Evolutionary conservation across 2,329 filamentous ascomycete genomes (phyloP).

Genomic region (Aspergillus sp.): DNA sequence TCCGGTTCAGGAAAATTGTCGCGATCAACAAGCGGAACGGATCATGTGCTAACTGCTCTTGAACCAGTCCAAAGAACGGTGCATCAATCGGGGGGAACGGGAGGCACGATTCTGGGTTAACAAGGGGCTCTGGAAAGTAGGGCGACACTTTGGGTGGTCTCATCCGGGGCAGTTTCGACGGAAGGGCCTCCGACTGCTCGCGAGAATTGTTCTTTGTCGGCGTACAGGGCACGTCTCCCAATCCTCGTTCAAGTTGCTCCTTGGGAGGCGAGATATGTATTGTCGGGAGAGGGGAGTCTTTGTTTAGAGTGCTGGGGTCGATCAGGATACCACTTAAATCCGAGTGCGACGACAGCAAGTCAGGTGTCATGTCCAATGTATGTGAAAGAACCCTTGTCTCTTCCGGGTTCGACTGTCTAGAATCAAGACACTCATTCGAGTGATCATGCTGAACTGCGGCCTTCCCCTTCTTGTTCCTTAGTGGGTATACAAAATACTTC

Average conservation of each 20-base stretch:
- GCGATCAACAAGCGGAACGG: slow-evolving; percentile 81
- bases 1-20: slow-evolving; percentile 82
- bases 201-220: slow-evolving; percentile 6
- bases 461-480: not conserved
- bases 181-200: slow-evolving; percentile 8
- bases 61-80: slow-evolving; percentile 72
- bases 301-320: slow-evolving; percentile 22
- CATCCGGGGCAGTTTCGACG: slow-evolving; percentile 12
- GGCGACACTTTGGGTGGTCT: slow-evolving; percentile 38
- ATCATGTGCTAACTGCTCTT: slow-evolving; percentile 72
- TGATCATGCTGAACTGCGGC: not conserved
- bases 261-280: not conserved
- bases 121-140: slow-evolving; percentile 39
- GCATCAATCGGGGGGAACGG: slow-evolving; percentile 67
- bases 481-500: slow-evolving; percentile 28
- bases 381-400: slow-evolving; percentile 14
- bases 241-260: not conserved
- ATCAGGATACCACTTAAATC: slow-evolving; percentile 35
- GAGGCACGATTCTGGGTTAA: slow-evolving; percentile 44
- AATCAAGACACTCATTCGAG: not conserved
- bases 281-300: not conserved
- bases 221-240: slow-evolving; percentile 1
- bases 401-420: slow-evolving; percentile 9
- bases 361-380: slow-evolving; percentile 12
- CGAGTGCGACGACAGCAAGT: slow-evolving; percentile 33